These are phyloP conservation scores for Tulasnella sp. DNA, from an alignment of 768 basidiomycete genomes.

Conservation along the genomic window DNA sequence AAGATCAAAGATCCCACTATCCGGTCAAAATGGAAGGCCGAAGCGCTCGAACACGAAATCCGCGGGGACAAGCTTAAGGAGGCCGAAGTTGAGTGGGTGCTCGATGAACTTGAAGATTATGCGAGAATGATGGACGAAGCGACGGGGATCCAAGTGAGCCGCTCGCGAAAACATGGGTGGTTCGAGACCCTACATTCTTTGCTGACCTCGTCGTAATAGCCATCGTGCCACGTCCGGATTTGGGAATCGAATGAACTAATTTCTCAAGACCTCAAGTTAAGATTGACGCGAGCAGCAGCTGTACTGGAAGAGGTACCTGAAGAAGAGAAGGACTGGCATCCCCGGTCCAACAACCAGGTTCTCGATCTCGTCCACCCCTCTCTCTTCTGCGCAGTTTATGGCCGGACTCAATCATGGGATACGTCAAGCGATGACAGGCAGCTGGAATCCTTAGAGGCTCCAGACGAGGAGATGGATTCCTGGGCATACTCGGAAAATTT, in stretches of 20 bases:
- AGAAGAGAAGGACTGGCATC: not conserved
- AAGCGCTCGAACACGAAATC: conserved; percentile 12
- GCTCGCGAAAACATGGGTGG: too few species aligned
- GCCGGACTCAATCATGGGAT: conserved; percentile 26
- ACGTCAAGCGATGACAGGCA: not conserved
- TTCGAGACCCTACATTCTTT: too few species aligned
- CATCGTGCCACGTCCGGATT: not conserved
- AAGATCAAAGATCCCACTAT: conserved; percentile 16
- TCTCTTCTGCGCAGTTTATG: not conserved
- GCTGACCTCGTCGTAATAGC: not conserved
- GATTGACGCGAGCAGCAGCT: not conserved
- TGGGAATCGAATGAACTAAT: not conserved
- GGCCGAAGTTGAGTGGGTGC: too few species aligned
- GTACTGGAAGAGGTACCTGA: not conserved
- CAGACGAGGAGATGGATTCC: not conserved
- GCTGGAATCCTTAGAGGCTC: not conserved
- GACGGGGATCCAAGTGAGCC: too few species aligned
- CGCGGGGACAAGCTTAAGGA: too few species aligned
- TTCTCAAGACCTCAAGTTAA: not conserved
- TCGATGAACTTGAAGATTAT: too few species aligned
- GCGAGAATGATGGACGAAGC: too few species aligned
- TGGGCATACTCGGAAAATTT: not conserved
- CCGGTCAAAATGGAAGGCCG: conserved; percentile 14
- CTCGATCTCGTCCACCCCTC: not conserved
- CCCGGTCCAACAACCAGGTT: not conserved